Base-by-base conservation (phyloP, 768 basidiomycete genomes). In the Podaxis carcinomalis region DNA sequence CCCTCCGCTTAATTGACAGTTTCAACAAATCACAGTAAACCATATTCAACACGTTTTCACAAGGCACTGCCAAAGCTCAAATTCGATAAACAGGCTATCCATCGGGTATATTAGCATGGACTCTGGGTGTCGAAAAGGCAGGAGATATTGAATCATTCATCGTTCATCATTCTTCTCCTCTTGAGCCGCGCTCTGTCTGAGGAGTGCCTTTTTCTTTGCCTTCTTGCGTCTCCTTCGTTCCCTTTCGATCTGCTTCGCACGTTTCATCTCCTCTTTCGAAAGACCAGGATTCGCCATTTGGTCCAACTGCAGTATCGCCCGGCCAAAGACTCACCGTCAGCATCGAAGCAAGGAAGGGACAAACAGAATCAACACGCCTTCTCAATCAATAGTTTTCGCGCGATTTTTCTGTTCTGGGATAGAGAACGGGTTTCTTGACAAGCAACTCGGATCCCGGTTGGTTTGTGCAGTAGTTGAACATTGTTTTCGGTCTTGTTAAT, bases 401-500 rank as follows among this genome's bases (percentile, higher is more conserved):
- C 95, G 27, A 89, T 70, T 69, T 83, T 85, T 65, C 95, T 78
- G 68, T 98, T 98, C 65, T 86, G 80, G 32, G 83, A 76, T 50
- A 95, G 74, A 2, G 93, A 95, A 49, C 95, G 88, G 5, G 94
- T 95, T 68, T 92, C 87, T 72, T 98, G 95, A 69, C 92, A 94
- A 3, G 84, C 77, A 13, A 96, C 90, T 40, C 95, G 86, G 54
- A 95, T 80, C 4, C 93, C 92, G 19, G 92, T 93, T 1, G 95
- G 94, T 66, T 86, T 89, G 71, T 98, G 95, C 42, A 93, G 75
- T 28, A 98, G 78, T 69, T 94, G 93, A 27, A 96, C 94, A 69
- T 92, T 90, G 73, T 95, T 87, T 78, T 89, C 83, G 62, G 92
- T 93, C 77, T 97, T 98, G 79, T 98, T 96, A 70, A 96, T 88